Percentiles rank a stretch among this genome's conserved stretches.
phyloP scores from a whole-genome alignment of 352 stramenopile species.

The Globisporangium middletonii region DNA sequence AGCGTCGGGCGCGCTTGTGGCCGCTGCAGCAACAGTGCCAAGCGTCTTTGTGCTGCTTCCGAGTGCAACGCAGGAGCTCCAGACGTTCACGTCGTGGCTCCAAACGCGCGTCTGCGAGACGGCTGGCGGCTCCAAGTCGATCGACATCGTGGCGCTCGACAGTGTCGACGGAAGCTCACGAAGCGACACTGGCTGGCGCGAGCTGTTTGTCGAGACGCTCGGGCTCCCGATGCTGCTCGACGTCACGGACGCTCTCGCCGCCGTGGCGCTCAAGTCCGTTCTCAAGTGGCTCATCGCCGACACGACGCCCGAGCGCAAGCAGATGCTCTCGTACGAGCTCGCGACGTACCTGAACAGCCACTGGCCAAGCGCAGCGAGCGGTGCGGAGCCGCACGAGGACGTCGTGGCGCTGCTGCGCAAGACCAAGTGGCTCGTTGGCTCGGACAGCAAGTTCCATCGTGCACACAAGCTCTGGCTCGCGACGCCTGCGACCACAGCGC shows the following conservation, averaged over 20 bases:
- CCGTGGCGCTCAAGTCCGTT: conserved; percentile 22
- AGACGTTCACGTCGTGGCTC: conserved; percentile 24
- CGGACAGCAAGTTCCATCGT: conserved; percentile 27
- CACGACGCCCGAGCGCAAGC: conserved; percentile 20
- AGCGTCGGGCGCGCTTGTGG: conserved; percentile 12
- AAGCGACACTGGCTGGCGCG: conserved; percentile 19
- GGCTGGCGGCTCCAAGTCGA: neutral
- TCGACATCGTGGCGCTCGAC: conserved; percentile 10
- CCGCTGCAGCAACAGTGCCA: neutral
- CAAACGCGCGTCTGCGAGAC: conserved; percentile 7
- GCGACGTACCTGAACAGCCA: conserved; percentile 33
- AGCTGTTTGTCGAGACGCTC: conserved; percentile 40
- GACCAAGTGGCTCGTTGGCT: conserved; percentile 32
- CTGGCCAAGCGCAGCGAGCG: conserved; percentile 18
- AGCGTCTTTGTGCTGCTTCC: conserved; percentile 29
- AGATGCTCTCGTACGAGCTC: conserved; percentile 37
- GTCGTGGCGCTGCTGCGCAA: conserved; percentile 10
- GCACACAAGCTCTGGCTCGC: conserved; percentile 42
- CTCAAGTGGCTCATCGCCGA: conserved; percentile 49
- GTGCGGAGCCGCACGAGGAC: neutral
- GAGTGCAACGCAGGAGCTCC: conserved; percentile 13
- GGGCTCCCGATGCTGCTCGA: conserved; percentile 33
- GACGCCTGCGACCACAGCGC: conserved; percentile 19
- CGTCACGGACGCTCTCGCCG: conserved; percentile 12
- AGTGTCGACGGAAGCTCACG: neutral